phyloP scores from a whole-genome alignment of 148 eudicot species.

The Chenopodium album region DNA sequence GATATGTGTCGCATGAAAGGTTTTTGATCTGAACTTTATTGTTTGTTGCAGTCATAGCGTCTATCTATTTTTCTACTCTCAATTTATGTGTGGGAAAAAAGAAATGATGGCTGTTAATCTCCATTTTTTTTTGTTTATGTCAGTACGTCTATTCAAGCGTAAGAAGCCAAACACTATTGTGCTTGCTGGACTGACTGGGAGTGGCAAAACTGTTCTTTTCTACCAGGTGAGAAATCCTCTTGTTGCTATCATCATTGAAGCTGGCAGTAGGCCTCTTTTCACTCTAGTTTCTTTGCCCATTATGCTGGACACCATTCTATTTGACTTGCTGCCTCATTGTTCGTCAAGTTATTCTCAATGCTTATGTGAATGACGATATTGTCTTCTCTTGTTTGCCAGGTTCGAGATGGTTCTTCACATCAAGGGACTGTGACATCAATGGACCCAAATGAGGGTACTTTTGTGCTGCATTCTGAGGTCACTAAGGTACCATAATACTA shows the following conservation, averaged over 20 bases:
- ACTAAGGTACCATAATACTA: slow-evolving; percentile 47
- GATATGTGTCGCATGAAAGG: not conserved
- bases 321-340: not conserved
- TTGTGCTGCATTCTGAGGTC: slow-evolving; percentile 69
- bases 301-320: not conserved
- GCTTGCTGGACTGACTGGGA: slow-evolving; percentile 82
- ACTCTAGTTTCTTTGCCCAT: not conserved
- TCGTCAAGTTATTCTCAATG: not conserved
- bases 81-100: not conserved
- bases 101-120: not conserved
- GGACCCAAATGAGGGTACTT: slow-evolving; percentile 90
- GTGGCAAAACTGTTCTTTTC: slow-evolving; percentile 86
- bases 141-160: slow-evolving; percentile 74
- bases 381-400: slow-evolving; percentile 43
- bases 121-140: slow-evolving; percentile 16
- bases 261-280: not conserved
- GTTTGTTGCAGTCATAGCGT: not conserved
- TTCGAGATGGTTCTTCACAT: slow-evolving; percentile 87
- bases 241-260: not conserved
- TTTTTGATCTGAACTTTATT: not conserved
- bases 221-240: slow-evolving; percentile 59
- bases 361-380: slow-evolving; percentile 2
- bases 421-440: slow-evolving; percentile 87
- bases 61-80: not conserved
- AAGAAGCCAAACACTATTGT: slow-evolving; percentile 69